Percentiles rank a stretch among this genome's conserved stretches.
Conservation (phyloP, 2,329 filamentous ascomycete species). For the Lasiodiplodia sp. region DNA sequence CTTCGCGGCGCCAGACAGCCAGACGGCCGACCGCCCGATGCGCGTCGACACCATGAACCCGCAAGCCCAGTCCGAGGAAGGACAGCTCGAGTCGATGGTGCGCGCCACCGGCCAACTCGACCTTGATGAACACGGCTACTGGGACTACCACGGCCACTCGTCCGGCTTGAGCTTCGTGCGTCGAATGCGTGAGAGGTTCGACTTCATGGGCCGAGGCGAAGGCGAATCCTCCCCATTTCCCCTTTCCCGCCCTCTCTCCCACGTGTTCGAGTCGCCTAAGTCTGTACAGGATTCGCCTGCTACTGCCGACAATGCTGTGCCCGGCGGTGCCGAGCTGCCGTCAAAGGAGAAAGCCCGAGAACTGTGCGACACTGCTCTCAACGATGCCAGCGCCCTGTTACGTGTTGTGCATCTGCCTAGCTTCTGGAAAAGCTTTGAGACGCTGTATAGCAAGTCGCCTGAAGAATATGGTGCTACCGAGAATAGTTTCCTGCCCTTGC, state of each 20-base stretch:
- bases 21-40: slow-evolving; percentile 8
- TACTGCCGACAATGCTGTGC: slow-evolving; percentile 46
- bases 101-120: slow-evolving; percentile 90
- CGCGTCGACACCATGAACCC: slow-evolving; percentile 26
- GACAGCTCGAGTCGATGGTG: slow-evolving; percentile 89
- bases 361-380: slow-evolving; percentile 66
- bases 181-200: slow-evolving; percentile 87
- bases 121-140: slow-evolving; percentile 87
- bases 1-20: slow-evolving; percentile 7
- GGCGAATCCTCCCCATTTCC: slow-evolving; percentile 66
- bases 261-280: slow-evolving; percentile 74
- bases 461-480: slow-evolving; percentile 56
- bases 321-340: slow-evolving; percentile 67
- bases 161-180: slow-evolving; percentile 89
- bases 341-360: slow-evolving; percentile 63
- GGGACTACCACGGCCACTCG: slow-evolving; percentile 94
- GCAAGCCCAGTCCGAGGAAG: slow-evolving; percentile 37
- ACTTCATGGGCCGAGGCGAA: slow-evolving; percentile 73
- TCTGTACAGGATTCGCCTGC: slow-evolving; percentile 70
- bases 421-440: slow-evolving; percentile 80
- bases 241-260: slow-evolving; percentile 59
- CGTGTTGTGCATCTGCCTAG: slow-evolving; percentile 82
- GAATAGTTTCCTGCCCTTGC: slow-evolving; percentile 55
- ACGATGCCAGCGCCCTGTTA: slow-evolving; percentile 69
- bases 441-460: slow-evolving; percentile 73